These are phyloP conservation scores for Adansonia digitata DNA, from an alignment of 345 rosid species.

Conservation along the genomic window DNA sequence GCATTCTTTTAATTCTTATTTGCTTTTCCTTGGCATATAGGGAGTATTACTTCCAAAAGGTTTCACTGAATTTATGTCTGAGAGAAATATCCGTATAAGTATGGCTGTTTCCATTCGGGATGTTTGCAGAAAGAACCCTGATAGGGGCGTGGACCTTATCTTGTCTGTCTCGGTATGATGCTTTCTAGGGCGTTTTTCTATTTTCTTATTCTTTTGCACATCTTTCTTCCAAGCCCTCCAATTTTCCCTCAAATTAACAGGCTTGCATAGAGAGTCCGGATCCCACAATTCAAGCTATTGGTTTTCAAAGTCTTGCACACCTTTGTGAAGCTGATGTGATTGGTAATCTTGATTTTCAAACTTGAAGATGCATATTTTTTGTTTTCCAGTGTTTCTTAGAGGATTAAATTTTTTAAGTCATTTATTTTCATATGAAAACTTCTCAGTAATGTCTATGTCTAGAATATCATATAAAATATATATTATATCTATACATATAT, in stretches of 20 bases:
- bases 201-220: slow-evolving; percentile 15
- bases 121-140: slow-evolving; percentile 79
- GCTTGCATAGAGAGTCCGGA: slow-evolving; percentile 82
- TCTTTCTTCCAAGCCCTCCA: background rate
- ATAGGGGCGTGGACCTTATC: slow-evolving; percentile 96
- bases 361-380: background rate
- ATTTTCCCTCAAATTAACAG: slow-evolving; percentile 35
- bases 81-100: slow-evolving; percentile 61
- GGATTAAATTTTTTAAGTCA: background rate
- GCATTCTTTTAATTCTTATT: slow-evolving; percentile 13
- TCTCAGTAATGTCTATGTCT: background rate
- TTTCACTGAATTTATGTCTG: slow-evolving; percentile 49
- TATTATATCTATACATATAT: too few relatives aligned
- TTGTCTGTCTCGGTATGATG: slow-evolving; percentile 83
- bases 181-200: slow-evolving; percentile 21
- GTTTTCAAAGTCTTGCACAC: slow-evolving; percentile 89
- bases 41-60: slow-evolving; percentile 57
- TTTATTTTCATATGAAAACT: background rate
- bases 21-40: slow-evolving; percentile 32
- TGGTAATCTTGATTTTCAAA: slow-evolving; percentile 42
- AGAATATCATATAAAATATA: background rate
- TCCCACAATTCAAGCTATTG: slow-evolving; percentile 63
- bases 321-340: slow-evolving; percentile 96
- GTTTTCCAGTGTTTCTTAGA: background rate
- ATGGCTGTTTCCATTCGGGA: slow-evolving; percentile 78